phyloP scores from a whole-genome alignment of 345 rosid species.

The Aquilaria sinensis region DNA sequence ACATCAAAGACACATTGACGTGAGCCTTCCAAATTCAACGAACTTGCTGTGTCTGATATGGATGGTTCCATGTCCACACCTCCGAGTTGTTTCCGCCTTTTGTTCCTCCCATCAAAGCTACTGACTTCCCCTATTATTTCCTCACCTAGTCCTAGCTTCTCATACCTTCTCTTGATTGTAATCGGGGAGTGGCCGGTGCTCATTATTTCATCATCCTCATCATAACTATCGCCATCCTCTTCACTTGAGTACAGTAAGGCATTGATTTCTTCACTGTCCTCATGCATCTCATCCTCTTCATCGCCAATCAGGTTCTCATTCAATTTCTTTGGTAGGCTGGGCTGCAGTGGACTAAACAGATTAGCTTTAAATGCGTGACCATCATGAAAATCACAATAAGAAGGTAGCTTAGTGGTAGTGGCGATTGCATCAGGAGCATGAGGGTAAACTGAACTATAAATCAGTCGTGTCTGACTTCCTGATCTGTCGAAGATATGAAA shows the following conservation, averaged over 20 bases:
- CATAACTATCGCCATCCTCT: constrained; percentile 31
- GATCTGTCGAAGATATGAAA: constrained; percentile 63
- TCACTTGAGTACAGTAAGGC: constrained; percentile 90
- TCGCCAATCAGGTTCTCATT: constrained; percentile 30
- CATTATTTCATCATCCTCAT: constrained; percentile 65
- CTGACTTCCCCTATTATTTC: constrained; percentile 44
- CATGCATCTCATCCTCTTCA: constrained; percentile 73
- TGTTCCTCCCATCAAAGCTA: constrained; percentile 49
- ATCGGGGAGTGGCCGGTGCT: constrained; percentile 90
- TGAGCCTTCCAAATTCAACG: constrained; percentile 20
- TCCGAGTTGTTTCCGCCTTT: constrained; percentile 49
- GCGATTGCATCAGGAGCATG: constrained; percentile 25
- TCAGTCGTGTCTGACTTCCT: constrained; percentile 54
- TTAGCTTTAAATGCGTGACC: constrained; percentile 26
- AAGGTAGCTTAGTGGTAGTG: constrained; percentile 15
- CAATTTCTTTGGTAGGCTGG: constrained; percentile 21
- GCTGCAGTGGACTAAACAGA: constrained; percentile 19
- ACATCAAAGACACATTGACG: constrained; percentile 24
- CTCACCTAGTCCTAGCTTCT: constrained; percentile 24
- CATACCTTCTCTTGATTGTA: constrained; percentile 24
- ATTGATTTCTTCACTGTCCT: constrained; percentile 92
- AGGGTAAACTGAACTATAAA: constrained; percentile 33
- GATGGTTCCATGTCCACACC: constrained; percentile 28
- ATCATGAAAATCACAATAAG: constrained; percentile 19
- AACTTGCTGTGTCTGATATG: constrained; percentile 30